phyloP scores from a whole-genome alignment of 371 early-diverging fungal species.

The Rhizopus arrhizus region DNA sequence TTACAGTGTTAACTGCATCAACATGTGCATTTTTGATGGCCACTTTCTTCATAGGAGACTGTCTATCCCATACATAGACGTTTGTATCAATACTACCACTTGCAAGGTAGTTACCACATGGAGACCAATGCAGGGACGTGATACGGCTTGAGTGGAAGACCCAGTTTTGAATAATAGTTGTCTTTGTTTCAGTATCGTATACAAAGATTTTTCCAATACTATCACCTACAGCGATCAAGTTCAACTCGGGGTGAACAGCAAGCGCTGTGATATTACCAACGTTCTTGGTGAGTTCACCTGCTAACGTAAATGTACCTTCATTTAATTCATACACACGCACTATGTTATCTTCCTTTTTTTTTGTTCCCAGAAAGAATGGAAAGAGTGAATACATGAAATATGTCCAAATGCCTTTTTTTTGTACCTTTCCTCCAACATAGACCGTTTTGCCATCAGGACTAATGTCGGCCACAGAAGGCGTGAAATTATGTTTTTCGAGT shows the following conservation, averaged over 20 bases:
- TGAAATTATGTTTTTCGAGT: slow-evolving; percentile 38
- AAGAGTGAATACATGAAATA: not conserved
- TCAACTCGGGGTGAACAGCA: slow-evolving; percentile 73
- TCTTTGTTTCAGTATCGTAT: slow-evolving; percentile 62
- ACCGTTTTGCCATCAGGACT: slow-evolving; percentile 57
- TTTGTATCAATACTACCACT: slow-evolving; percentile 89
- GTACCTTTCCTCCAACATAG: slow-evolving; percentile 74
- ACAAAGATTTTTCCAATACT: slow-evolving; percentile 79
- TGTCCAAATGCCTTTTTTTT: not conserved
- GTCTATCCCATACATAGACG: slow-evolving; percentile 88
- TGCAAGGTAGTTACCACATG: slow-evolving; percentile 74
- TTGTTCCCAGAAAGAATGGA: not conserved
- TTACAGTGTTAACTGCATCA: slow-evolving; percentile 76
- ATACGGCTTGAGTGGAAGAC: slow-evolving; percentile 90
- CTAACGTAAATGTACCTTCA: slow-evolving; percentile 16
- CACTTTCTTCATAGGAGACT: slow-evolving; percentile 75
- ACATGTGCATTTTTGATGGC: slow-evolving; percentile 84
- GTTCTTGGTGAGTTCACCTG: slow-evolving; percentile 50
- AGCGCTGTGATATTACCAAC: slow-evolving; percentile 76
- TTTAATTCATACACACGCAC: slow-evolving; percentile 45
- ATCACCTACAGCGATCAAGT: slow-evolving; percentile 83
- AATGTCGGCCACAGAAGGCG: slow-evolving; percentile 63
- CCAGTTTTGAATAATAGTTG: slow-evolving; percentile 74
- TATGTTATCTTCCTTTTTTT: slow-evolving; percentile 47
- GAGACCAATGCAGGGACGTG: slow-evolving; percentile 77